These are phyloP conservation scores for Polyporus arcularius DNA, from an alignment of 768 basidiomycete species.

Conservation along the genomic window DNA sequence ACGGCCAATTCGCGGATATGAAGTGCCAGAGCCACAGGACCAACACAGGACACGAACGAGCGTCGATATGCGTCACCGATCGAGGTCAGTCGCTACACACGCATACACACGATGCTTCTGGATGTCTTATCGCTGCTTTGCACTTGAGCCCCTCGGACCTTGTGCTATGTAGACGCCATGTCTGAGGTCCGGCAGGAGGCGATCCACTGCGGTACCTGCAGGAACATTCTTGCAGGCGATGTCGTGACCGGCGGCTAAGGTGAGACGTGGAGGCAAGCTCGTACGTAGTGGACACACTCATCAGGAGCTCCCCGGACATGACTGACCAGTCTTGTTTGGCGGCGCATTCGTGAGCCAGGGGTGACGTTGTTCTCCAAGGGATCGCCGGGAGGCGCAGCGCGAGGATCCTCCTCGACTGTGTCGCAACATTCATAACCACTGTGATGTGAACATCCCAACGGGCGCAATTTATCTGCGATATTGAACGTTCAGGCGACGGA, in stretches of 20 bases:
- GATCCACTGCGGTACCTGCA: conserved; percentile 12
- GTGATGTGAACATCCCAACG: background rate
- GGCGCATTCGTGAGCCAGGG: background rate
- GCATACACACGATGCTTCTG: conserved; percentile 7
- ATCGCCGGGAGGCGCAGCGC: background rate
- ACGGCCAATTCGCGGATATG: conserved; percentile 11
- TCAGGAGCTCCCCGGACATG: background rate
- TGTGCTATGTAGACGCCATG: background rate
- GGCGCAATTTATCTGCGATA: background rate
- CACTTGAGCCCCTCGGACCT: conserved; percentile 13
- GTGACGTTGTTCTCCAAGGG: background rate
- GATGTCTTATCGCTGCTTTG: conserved; percentile 10
- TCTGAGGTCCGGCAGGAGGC: conserved; percentile 9
- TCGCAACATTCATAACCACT: background rate
- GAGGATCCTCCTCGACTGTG: background rate
- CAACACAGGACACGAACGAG: background rate
- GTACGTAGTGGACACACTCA: background rate
- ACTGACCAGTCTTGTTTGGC: background rate
- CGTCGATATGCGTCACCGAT: background rate
- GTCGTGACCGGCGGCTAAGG: background rate
- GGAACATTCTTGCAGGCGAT: conserved; percentile 9
- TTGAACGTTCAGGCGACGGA: background rate
- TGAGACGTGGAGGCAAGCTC: background rate
- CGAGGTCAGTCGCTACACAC: conserved; percentile 10
- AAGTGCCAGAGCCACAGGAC: background rate